Evolutionary conservation across 176 grass and related monocot species (phyloP).

Genomic region (Bromus sterilis): DNA sequence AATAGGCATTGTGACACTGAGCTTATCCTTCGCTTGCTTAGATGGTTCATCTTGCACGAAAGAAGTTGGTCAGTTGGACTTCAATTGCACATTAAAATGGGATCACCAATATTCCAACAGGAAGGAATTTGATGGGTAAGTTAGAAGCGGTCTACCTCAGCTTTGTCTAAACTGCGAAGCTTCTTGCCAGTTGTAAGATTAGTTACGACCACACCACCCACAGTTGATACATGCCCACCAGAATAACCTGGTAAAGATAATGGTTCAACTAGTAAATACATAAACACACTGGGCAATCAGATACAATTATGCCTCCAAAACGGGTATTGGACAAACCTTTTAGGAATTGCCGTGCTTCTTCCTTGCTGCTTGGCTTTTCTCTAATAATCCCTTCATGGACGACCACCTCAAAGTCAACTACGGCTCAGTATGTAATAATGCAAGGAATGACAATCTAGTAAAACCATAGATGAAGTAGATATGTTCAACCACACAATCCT

Average conservation of each 20-base stretch:
- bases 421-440: conserved; percentile 48
- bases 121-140: background rate
- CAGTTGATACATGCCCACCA: conserved; percentile 83
- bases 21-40: background rate
- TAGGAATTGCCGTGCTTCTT: conserved; percentile 95
- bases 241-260: conserved; percentile 61
- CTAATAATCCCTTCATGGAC: conserved; percentile 96
- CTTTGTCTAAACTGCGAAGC: conserved; percentile 69
- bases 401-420: conserved; percentile 82
- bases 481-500: background rate
- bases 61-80: background rate
- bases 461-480: background rate
- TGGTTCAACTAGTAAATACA: background rate
- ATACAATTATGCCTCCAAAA: background rate
- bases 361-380: conserved; percentile 84
- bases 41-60: background rate
- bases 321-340: conserved; percentile 44
- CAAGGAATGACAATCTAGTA: conserved; percentile 1
- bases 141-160: conserved; percentile 50
- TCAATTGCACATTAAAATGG: background rate
- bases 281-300: background rate
- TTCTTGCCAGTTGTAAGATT: conserved; percentile 83
- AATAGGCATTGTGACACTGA: background rate
- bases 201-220: conserved; percentile 76
- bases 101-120: background rate